These are phyloP conservation scores for Salix dunnii DNA, from an alignment of 345 rosid genomes.

Conservation along the genomic window DNA sequence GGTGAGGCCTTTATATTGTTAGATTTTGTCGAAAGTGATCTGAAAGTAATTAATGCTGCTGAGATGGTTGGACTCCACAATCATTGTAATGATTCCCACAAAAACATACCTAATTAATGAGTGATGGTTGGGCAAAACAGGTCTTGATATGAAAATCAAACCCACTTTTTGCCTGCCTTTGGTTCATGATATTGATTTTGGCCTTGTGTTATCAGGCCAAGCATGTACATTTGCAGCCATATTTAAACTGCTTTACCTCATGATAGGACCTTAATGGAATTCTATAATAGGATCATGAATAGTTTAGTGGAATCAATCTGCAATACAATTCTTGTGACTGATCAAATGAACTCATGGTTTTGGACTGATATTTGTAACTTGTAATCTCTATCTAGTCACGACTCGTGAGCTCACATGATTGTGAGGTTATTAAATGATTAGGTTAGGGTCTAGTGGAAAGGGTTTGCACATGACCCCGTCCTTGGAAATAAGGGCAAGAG, in stretches of 20 bases:
- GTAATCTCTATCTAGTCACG: not conserved
- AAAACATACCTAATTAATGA: not conserved
- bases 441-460: not conserved
- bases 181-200: not conserved
- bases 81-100: not conserved
- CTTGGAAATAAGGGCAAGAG: not conserved
- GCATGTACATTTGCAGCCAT: not conserved
- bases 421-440: not conserved
- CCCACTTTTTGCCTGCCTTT: not conserved
- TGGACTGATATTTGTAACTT: not conserved
- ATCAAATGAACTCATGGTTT: not conserved
- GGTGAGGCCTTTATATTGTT: constrained; percentile 5
- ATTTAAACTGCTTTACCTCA: not conserved
- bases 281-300: not conserved
- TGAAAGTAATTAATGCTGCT: not conserved
- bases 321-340: not conserved
- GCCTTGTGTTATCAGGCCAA: not conserved
- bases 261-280: not conserved
- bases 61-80: not conserved
- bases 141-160: not conserved
- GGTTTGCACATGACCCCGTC: constrained; percentile 4
- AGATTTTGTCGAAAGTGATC: constrained; percentile 5
- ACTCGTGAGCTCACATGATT: not conserved
- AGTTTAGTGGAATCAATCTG: not conserved
- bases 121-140: not conserved